Conservation (phyloP, 1,139 yeast species). For the Scheffersomyces insectosa region DNA sequence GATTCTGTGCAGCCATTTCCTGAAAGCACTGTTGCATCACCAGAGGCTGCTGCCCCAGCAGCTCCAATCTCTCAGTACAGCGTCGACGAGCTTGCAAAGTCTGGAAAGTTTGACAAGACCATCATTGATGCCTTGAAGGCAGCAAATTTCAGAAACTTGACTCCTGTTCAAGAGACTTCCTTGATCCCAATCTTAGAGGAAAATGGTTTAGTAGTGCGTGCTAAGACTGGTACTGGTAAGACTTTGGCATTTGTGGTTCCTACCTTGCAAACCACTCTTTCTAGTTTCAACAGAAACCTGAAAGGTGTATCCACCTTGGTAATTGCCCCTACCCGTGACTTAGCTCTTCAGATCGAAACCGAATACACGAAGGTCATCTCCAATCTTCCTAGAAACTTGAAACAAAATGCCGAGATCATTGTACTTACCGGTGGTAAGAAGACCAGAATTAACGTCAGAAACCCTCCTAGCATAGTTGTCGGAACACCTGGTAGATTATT, state of each 20-base stretch:
- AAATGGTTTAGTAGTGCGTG: slow-evolving; percentile 77
- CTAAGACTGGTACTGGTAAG: slow-evolving; percentile 96
- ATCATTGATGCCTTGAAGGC: slow-evolving; percentile 32
- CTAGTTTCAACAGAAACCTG: slow-evolving; percentile 7
- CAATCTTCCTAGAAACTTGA: slow-evolving; percentile 14
- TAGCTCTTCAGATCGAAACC: slow-evolving; percentile 79
- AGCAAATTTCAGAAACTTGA: slow-evolving; percentile 53
- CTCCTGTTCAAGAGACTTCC: slow-evolving; percentile 79
- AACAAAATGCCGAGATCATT: slow-evolving; percentile 19
- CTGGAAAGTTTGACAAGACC: slow-evolving; percentile 9
- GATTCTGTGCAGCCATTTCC: neutral
- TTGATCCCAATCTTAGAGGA: slow-evolving; percentile 64
- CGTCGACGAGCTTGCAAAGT: slow-evolving; percentile 7
- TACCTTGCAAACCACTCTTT: slow-evolving; percentile 46
- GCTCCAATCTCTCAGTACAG: neutral
- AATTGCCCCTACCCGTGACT: slow-evolving; percentile 89
- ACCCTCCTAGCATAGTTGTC: slow-evolving; percentile 56
- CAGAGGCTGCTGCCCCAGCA: neutral
- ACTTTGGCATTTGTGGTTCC: slow-evolving; percentile 89
- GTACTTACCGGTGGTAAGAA: slow-evolving; percentile 44
- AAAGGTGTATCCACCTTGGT: slow-evolving; percentile 57
- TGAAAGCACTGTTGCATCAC: neutral
- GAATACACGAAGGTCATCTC: slow-evolving; percentile 54
- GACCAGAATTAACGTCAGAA: slow-evolving; percentile 18
- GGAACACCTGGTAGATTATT: slow-evolving; percentile 90